Conservation (phyloP, 2,329 filamentous ascomycete genomes). For the Phyllosticta ampelicida region DNA sequence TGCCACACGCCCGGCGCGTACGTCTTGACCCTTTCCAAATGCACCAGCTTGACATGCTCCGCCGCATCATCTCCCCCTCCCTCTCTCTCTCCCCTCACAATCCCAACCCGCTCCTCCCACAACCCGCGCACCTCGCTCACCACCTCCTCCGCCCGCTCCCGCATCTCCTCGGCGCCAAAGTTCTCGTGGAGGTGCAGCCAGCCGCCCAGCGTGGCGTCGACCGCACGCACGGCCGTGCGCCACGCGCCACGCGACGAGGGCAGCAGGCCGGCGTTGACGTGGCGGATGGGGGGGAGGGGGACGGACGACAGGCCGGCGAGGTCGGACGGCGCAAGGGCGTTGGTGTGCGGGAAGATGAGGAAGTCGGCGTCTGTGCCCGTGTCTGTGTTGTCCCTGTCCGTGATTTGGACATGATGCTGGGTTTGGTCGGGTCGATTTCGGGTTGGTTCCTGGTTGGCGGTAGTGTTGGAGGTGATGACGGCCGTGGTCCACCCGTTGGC, state of each 20-base stretch:
- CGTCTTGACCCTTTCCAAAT: slow-evolving; percentile 44
- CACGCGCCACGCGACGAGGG: slow-evolving; percentile 42
- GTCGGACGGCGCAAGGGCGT: slow-evolving; percentile 23
- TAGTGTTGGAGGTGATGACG: slow-evolving; percentile 4
- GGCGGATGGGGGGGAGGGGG: slow-evolving; percentile 33
- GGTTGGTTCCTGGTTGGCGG: no score
- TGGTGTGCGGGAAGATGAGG: slow-evolving; percentile 32
- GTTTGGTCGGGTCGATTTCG: no score
- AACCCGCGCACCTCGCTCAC: slow-evolving; percentile 28
- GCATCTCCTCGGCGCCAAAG: slow-evolving; percentile 30
- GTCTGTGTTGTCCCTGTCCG: no score
- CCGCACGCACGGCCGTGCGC: slow-evolving; percentile 36
- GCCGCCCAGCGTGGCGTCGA: slow-evolving; percentile 38
- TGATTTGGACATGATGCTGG: no score
- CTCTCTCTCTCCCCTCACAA: not conserved
- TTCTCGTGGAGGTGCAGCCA: slow-evolving; percentile 55
- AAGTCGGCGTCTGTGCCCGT: slow-evolving; percentile 18
- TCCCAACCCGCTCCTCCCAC: slow-evolving; percentile 14
- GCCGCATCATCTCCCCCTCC: slow-evolving; percentile 1
- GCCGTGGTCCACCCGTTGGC: slow-evolving; percentile 29
- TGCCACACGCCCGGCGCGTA: slow-evolving; percentile 53
- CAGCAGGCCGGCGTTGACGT: slow-evolving; percentile 49
- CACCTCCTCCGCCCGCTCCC: slow-evolving; percentile 22
- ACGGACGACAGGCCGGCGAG: slow-evolving; percentile 15
- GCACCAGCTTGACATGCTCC: slow-evolving; percentile 35